Percentiles rank a stretch among this genome's conserved stretches.
phyloP scores from a whole-genome alignment of 208 protist genomes.

The Polymyxa betae region DNA sequence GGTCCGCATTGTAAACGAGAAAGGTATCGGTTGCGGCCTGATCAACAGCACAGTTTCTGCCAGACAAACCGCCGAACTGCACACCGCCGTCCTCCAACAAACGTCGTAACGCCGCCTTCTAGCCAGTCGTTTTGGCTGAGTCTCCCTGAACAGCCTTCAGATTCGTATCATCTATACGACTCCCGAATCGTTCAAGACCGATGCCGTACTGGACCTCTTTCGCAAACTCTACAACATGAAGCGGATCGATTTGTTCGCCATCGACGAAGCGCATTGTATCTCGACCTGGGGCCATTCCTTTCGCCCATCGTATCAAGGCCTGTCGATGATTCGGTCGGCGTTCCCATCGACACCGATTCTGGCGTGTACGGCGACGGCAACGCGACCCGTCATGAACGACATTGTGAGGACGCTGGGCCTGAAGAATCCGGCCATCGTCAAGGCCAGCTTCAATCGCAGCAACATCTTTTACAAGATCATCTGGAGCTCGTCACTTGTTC shows the following conservation, averaged over 20 bases:
- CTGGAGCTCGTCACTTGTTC: not conserved
- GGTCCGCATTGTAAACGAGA: constrained; percentile 52
- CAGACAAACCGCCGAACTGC: not conserved
- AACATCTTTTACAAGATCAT: constrained; percentile 65
- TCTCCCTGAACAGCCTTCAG: not conserved
- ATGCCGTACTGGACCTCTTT: not conserved
- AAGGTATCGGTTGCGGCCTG: not conserved
- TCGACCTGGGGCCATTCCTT: constrained; percentile 79
- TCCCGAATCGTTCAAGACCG: constrained; percentile 34
- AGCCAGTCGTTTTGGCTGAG: not conserved
- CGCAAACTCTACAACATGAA: not conserved
- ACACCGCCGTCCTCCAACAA: no score
- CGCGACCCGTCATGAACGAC: constrained; percentile 58
- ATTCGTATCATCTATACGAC: constrained; percentile 42
- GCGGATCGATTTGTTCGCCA: constrained; percentile 64
- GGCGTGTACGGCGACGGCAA: constrained; percentile 73
- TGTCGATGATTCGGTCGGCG: constrained; percentile 55
- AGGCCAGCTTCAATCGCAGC: constrained; percentile 61
- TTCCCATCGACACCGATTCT: constrained; percentile 68
- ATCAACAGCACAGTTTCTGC: not conserved
- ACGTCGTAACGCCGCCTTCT: no score
- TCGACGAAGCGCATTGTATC: constrained; percentile 81
- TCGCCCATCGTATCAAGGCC: constrained; percentile 65
- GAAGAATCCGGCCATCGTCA: constrained; percentile 41
- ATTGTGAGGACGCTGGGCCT: constrained; percentile 57